phyloP scores from a whole-genome alignment of 768 basidiomycete genomes.

The Atractiella rhizophila region DNA sequence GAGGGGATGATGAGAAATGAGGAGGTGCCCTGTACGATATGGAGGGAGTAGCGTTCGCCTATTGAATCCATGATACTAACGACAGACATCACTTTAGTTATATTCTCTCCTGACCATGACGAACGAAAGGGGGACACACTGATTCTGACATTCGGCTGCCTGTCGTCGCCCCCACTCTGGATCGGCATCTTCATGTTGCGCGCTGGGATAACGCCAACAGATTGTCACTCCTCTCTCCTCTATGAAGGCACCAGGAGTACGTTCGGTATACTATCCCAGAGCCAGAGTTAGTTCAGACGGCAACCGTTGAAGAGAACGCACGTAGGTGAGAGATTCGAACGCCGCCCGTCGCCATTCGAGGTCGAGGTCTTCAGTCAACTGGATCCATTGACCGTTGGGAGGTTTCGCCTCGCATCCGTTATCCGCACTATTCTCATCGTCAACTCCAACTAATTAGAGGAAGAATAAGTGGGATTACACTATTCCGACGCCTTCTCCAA shows the following conservation, averaged over 20 bases:
- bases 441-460: constrained; percentile 24
- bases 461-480: too few relatives aligned
- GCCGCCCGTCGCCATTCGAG: constrained; percentile 57
- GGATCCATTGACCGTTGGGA: constrained; percentile 36
- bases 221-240: constrained; percentile 60
- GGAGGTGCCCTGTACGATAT: not conserved
- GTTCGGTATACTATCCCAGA: constrained; percentile 61
- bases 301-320: too few relatives aligned
- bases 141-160: constrained; percentile 75
- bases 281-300: too few relatives aligned
- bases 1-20: constrained; percentile 5
- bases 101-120: not conserved
- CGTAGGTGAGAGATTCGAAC: too few relatives aligned
- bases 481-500: too few relatives aligned
- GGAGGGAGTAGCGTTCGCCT: not conserved
- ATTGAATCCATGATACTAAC: too few relatives aligned
- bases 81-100: too few relatives aligned
- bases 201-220: constrained; percentile 66
- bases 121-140: constrained; percentile 17
- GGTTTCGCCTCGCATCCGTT: constrained; percentile 27
- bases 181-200: constrained; percentile 26
- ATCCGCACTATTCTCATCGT: constrained; percentile 71
- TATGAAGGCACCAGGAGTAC: constrained; percentile 60
- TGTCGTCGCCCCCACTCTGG: constrained; percentile 61
- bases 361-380: constrained; percentile 53